Base-by-base conservation (phyloP, 2,329 filamentous ascomycete genomes). In the Alternaria sp. region DNA sequence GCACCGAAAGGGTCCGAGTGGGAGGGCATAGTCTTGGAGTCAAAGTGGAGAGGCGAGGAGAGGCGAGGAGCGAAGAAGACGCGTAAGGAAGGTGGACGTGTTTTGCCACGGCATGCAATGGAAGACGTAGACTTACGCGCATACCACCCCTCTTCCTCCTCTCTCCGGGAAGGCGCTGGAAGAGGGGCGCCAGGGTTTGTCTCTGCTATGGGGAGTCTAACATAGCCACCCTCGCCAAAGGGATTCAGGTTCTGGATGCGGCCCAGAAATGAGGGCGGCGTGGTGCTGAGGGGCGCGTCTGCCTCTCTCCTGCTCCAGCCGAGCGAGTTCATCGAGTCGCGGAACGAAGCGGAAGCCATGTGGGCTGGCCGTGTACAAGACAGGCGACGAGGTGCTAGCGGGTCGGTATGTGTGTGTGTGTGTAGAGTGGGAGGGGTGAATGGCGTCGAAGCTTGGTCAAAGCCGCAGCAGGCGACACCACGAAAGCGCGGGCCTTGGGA, bases 111-210 rank as follows among this genome's bases (percentile, higher is more conserved):
- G 65, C 55, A 68, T 50, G 58, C 58, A 61, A 70, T 52, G 58
- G 60, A 45, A 77, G 71, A 88, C 44, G 51, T 34, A 62, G 53
- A 74, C 95, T 94, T 87, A 99, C 95, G 83, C 73, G 91, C 89
- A 86, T 97, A 93, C 88, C 91, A 97, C 65, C 89, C 91, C 80
- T 97, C 95, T 76, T 98, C 94, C 79, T 98, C 95, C 75, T 97
- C 93, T 70, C 93, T 88, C 72, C 93, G 86, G 74, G 79, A 91
- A 62, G 92, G 87, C 61, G 93, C 93, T 51, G 94, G 94, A 49
- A 97, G 81, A 66, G 93, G 93, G 65, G 94, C 93, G 48, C 92
- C 93, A 34, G 91, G 84, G 67, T 85, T 85, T 61, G 66, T 63
- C 26, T 97, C 93, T 68, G 88, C 89, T 51, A 92, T 95, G 56